phyloP scores from a whole-genome alignment of 2,329 filamentous ascomycete genomes.

The Aaosphaeria pasadenensis region DNA sequence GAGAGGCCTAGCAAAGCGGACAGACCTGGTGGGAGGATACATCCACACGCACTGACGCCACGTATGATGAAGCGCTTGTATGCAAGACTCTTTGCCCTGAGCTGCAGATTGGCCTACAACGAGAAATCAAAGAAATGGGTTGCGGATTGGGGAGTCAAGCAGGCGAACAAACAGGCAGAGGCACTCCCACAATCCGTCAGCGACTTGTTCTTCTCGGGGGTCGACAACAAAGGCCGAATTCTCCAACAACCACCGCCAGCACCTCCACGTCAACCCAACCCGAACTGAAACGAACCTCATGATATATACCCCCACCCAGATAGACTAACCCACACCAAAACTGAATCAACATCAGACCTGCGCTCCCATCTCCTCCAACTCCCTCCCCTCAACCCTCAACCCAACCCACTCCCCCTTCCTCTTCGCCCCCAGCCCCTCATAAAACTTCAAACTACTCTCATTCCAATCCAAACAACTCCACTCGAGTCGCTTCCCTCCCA shows the following conservation, averaged over 20 bases:
- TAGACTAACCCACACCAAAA: too few species aligned
- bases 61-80: conserved; percentile 48
- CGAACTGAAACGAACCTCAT: too few species aligned
- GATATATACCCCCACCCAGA: too few species aligned
- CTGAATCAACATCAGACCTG: too few species aligned
- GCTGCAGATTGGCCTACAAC: conserved; percentile 43
- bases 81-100: conserved; percentile 39
- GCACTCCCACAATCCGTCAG: conserved; percentile 10
- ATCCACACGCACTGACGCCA: conserved; percentile 38
- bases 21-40: conserved; percentile 15
- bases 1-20: conserved; percentile 26
- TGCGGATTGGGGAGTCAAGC: conserved; percentile 18
- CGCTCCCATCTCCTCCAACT: conserved; percentile 56
- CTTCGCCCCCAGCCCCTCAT: conserved; percentile 61
- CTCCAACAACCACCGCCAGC: neutral
- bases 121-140: conserved; percentile 20
- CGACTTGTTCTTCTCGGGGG: conserved; percentile 25
- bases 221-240: conserved; percentile 10
- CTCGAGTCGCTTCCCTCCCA: conserved; percentile 74
- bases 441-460: conserved; percentile 83
- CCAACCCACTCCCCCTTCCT: conserved; percentile 70
- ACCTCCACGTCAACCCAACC: neutral
- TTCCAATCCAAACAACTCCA: conserved; percentile 96
- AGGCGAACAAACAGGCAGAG: too few species aligned
- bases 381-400: conserved; percentile 70